Percentiles rank a stretch among this genome's conserved stretches.
Evolutionary conservation across 2,329 filamentous ascomycete species (phyloP).

Genomic region (Hyphodiscus sp.): DNA sequence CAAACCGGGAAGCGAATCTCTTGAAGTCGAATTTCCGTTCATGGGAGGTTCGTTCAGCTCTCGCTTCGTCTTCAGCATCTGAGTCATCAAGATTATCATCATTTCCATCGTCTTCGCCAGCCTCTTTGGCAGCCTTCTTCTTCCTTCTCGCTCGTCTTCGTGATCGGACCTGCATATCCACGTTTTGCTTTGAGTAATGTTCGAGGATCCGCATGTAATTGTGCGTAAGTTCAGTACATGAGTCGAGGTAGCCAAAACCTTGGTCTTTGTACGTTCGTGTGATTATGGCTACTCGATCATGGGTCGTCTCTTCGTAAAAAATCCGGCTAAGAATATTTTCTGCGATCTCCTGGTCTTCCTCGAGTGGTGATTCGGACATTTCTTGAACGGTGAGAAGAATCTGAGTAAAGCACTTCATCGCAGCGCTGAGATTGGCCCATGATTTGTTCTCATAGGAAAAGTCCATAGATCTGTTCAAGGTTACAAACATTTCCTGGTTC

Average conservation of each 20-base stretch:
- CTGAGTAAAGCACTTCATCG: constrained; percentile 92
- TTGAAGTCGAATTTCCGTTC: constrained; percentile 95
- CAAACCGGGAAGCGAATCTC: constrained; percentile 73
- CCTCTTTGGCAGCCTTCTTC: constrained; percentile 54
- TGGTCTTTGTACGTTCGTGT: constrained; percentile 87
- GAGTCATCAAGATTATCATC: constrained; percentile 55
- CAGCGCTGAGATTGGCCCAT: constrained; percentile 80
- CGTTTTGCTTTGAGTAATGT: constrained; percentile 88
- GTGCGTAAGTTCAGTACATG: constrained; percentile 82
- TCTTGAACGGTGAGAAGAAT: constrained; percentile 88
- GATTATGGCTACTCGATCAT: constrained; percentile 78
- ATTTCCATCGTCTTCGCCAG: constrained; percentile 36
- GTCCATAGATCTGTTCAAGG: constrained; percentile 77
- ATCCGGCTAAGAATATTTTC: constrained; percentile 95
- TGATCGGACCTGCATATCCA: constrained; percentile 86
- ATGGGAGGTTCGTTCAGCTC: constrained; percentile 62
- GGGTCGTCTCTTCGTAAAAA: constrained; percentile 96
- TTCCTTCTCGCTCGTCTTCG: constrained; percentile 67
- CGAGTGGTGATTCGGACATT: constrained; percentile 75
- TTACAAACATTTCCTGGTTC: constrained; percentile 91
- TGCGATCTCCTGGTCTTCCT: constrained; percentile 96
- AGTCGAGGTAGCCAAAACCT: constrained; percentile 87
- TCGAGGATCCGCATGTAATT: constrained; percentile 91
- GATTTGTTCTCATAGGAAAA: constrained; percentile 72
- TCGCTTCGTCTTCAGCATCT: constrained; percentile 67